Evolutionary conservation across 768 basidiomycete species (phyloP), one percentile per base, ranked within the genome.

Genomic region (Grammothele lineata): DNA sequence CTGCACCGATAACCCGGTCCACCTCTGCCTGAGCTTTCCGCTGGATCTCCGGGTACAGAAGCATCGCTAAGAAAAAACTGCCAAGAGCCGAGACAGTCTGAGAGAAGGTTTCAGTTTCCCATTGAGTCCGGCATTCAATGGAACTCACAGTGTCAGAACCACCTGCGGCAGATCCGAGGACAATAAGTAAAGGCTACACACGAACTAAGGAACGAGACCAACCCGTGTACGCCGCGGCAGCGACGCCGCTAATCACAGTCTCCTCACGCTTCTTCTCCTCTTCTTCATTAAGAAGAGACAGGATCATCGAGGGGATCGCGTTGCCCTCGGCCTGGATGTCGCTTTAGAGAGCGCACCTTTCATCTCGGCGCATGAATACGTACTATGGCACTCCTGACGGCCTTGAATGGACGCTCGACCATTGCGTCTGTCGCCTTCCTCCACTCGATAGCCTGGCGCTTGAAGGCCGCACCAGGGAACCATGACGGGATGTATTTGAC

Each of bases 1-100:
- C 61, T 17, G 44, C 39, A 17, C 70, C 69, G 14, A 70, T 50
- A 19, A 66, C 67, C 4, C 67, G 66, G 48, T 72, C 69, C 6
- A 72, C 51, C 51, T 71, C 70, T 32, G 56, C 63, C 18, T 66
- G 67, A 15, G 67, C 69, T 34, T 58, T 59, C 3, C 43, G 51
- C 40, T 69, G 67, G 9, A 64, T 51, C 11, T 65, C 56, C 1
- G 69, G 69, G 48, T 54, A 55, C 10, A 53, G 27, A 7, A 63
- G 27, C 66, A 70, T 68, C 15, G 63, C 65, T 5, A 69, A 58
- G 40, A 66, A 37, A 45, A 70, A 69, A 9, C 59, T 42, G 18
- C 46, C 48, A 44, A 58, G 37, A 2, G 54, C 48, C n/a, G 57
- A 55, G 7, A 56, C 57, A 15, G 55, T 54, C 56, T 57, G 12